Conservation (phyloP, 208 protist species). For the Trypanosoma melophagium region DNA sequence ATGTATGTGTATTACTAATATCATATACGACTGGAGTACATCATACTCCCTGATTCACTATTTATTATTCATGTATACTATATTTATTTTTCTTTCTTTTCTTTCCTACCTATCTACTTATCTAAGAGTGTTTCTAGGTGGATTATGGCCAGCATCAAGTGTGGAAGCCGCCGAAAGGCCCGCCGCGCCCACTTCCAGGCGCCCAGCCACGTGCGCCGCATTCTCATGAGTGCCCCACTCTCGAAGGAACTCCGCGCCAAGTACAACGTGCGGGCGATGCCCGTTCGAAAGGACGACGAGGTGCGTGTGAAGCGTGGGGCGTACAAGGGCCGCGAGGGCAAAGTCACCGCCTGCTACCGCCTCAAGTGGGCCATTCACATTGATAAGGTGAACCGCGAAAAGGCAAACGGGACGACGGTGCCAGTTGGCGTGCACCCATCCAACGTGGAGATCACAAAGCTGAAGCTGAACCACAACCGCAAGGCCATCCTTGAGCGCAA, state of each 20-base stretch:
- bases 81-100: slow-evolving; percentile 18
- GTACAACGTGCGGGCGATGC: slow-evolving; percentile 98
- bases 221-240: slow-evolving; percentile 97
- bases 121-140: slow-evolving; percentile 29
- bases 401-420: slow-evolving; percentile 94
- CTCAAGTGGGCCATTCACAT: slow-evolving; percentile 99
- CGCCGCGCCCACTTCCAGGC: slow-evolving; percentile 99
- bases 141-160: slow-evolving; percentile 86
- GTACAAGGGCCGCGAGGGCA: slow-evolving; percentile 96
- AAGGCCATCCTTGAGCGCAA: slow-evolving; percentile 96
- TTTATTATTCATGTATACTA: slow-evolving; percentile 6
- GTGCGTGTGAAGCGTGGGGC: slow-evolving; percentile 95
- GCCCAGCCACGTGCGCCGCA: slow-evolving; percentile 94
- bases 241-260: slow-evolving; percentile 98
- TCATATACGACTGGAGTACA: slow-evolving; percentile 7
- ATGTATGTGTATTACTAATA: slow-evolving; percentile 22
- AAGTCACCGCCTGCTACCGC: slow-evolving; percentile 97
- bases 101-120: slow-evolving; percentile 6
- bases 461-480: slow-evolving; percentile 98
- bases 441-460: slow-evolving; percentile 99
- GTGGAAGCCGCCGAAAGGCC: slow-evolving; percentile 94
- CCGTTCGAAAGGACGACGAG: slow-evolving; percentile 99
- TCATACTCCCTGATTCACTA: background rate
- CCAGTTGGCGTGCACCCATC: slow-evolving; percentile 97
- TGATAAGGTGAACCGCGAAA: slow-evolving; percentile 97